phyloP scores from a whole-genome alignment of 2,329 filamentous ascomycete species.

The Cylindrodendrum hubeiense region DNA sequence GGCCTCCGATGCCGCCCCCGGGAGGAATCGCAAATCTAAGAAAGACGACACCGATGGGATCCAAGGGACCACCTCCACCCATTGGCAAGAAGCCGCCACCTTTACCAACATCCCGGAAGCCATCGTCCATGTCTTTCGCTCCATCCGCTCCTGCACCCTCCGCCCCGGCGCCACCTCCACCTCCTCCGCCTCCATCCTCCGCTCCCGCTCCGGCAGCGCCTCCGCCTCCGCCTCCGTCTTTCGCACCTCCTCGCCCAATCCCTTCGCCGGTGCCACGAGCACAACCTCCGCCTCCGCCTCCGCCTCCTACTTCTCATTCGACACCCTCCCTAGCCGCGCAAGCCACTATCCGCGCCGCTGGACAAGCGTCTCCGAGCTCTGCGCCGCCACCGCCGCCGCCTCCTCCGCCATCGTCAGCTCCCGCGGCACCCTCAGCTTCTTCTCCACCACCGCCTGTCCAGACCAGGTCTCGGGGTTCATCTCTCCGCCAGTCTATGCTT shows the following conservation, averaged over 20 bases:
- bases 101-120: slow-evolving; percentile 71
- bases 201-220: slow-evolving; percentile 58
- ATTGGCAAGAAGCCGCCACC: slow-evolving; percentile 82
- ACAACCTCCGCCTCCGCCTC: slow-evolving; percentile 48
- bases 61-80: slow-evolving; percentile 79
- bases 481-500: slow-evolving; percentile 72
- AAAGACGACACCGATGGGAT: slow-evolving; percentile 62
- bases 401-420: slow-evolving; percentile 50
- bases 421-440: slow-evolving; percentile 56
- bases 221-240: slow-evolving; percentile 51
- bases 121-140: slow-evolving; percentile 55
- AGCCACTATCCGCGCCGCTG: slow-evolving; percentile 58
- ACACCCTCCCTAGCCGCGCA: slow-evolving; percentile 57
- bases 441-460: slow-evolving; percentile 54
- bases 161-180: slow-evolving; percentile 51
- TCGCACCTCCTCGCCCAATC: slow-evolving; percentile 54
- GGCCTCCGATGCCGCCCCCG: slow-evolving; percentile 55
- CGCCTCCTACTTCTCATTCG: slow-evolving; percentile 42
- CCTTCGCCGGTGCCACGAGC: slow-evolving; percentile 50
- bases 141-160: slow-evolving; percentile 52
- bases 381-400: slow-evolving; percentile 55
- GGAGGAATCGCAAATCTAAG: slow-evolving; percentile 64
- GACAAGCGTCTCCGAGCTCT: slow-evolving; percentile 53
- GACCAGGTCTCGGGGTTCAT: slow-evolving; percentile 57
- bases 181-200: slow-evolving; percentile 54